phyloP scores from a whole-genome alignment of 805 yeast species.

The Hanseniaspora occidentalis region DNA sequence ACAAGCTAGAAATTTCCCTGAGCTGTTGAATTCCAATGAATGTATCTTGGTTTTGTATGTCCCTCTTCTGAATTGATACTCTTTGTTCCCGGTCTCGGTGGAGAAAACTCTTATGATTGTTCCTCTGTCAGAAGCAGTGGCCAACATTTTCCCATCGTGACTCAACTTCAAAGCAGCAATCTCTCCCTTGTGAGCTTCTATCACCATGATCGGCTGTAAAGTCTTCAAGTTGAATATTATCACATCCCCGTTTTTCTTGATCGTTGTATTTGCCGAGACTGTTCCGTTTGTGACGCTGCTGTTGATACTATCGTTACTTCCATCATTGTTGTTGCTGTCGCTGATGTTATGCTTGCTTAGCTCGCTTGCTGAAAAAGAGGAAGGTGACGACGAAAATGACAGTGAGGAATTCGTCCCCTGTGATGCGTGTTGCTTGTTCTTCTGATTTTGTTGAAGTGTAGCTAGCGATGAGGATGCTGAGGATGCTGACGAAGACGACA shows the following conservation, averaged over 20 bases:
- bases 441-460: too few relatives aligned
- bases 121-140: slow-evolving; percentile 69
- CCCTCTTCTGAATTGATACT: slow-evolving; percentile 67
- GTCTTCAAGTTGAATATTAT: slow-evolving; percentile 51
- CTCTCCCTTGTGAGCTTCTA: slow-evolving; percentile 63
- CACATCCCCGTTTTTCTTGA: slow-evolving; percentile 45
- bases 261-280: slow-evolving; percentile 1
- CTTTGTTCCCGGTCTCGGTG: slow-evolving; percentile 46
- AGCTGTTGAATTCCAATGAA: slow-evolving; percentile 62
- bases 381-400: too few relatives aligned
- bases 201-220: slow-evolving; percentile 51
- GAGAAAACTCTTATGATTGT: slow-evolving; percentile 63
- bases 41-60: slow-evolving; percentile 73
- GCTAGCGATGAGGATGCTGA: too few relatives aligned
- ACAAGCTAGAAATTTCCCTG: slow-evolving; percentile 63
- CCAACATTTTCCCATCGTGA: slow-evolving; percentile 50
- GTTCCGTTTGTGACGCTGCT: background rate
- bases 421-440: slow-evolving; percentile 27
- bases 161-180: slow-evolving; percentile 54
- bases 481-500: too few relatives aligned
- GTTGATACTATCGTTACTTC: slow-evolving; percentile 3
- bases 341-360: slow-evolving; percentile 4
- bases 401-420: too few relatives aligned
- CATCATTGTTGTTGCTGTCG: slow-evolving; percentile 7
- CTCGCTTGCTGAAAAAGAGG: too few relatives aligned